Base-by-base conservation (phyloP, 768 basidiomycete species). In the Lactarius sp. region DNA sequence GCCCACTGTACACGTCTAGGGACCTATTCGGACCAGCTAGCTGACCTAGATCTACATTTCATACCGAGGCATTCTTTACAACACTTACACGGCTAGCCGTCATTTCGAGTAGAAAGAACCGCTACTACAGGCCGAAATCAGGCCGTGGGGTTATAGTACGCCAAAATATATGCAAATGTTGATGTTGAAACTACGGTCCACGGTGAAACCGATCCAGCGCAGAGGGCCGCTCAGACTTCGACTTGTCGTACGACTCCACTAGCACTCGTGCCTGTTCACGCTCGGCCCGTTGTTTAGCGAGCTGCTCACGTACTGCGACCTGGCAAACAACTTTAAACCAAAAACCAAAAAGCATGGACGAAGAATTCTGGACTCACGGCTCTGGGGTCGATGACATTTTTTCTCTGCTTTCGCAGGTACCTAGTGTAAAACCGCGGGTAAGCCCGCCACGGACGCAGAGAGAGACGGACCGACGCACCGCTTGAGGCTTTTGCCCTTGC, bases 301-400 rank as follows among this genome's bases (percentile, higher is more conserved):
- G 70, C 64, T 78, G 78, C 64, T 71, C 74, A 53, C 77, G 76
- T 39, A 79, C 71, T 3, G 79, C 78, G 42, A 82, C 77, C 74
- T 82, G 70, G 22, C 71, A 69, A 68, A 61, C 73, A 20, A 73
- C 37, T 74, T 67, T 27, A 79, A 71, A 69, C 76, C 3, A 42
- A 52, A 39, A 33, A 9, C 33, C 16, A 5, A 6, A 13, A 12
- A 34, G 22, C 22, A 27, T 27, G 22, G 22, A 27, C 34, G 14
- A 49, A 49, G 13, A n/a, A 49, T 27, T 49, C 4, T 54, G 18
- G 52, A 77, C 82, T 59, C 60, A 91, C 89, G 27, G 83, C 80
- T 27, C 82, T 80, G 27, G 92, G 92, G 72, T 98, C 94, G 66
- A 98, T 84, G 53, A 98, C 91, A 70, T 98, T 97, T 79, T 95